phyloP scores from a whole-genome alignment of 2,329 filamentous ascomycete species.

The Ambrosiella beaveri region DNA sequence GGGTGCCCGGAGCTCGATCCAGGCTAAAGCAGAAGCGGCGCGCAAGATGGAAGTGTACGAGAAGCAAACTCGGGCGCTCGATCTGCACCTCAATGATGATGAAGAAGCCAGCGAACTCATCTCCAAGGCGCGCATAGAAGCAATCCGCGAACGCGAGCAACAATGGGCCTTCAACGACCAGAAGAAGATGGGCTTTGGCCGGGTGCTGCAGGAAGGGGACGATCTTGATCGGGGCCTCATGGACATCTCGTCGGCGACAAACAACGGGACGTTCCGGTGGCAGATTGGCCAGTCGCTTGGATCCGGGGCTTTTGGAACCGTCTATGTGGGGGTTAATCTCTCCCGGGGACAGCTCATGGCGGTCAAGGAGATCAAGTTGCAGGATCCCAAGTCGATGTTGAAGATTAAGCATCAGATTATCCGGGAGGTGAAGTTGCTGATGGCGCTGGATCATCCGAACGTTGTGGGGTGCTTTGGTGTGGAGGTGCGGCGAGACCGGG shows the following conservation, averaged over 20 bases:
- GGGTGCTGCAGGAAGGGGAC: constrained; percentile 84
- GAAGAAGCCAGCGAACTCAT: constrained; percentile 67
- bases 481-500: constrained; percentile 92
- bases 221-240: constrained; percentile 91
- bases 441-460: constrained; percentile 91
- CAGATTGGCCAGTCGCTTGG: constrained; percentile 98
- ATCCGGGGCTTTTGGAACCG: constrained; percentile 90
- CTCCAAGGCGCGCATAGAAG: constrained; percentile 55
- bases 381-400: constrained; percentile 82
- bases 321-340: constrained; percentile 93
- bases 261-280: constrained; percentile 91
- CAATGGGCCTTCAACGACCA: constrained; percentile 61
- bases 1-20: constrained; percentile 82
- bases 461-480: constrained; percentile 97
- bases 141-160: constrained; percentile 62
- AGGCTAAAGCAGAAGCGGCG: constrained; percentile 85
- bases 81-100: constrained; percentile 57
- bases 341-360: constrained; percentile 95
- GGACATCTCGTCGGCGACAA: constrained; percentile 82
- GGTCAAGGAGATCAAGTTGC: constrained; percentile 92
- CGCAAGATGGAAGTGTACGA: constrained; percentile 54
- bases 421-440: constrained; percentile 92
- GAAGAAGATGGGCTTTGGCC: constrained; percentile 72
- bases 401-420: constrained; percentile 85
- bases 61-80: constrained; percentile 58